Conservation (phyloP, 805 yeast species). For the Zygoascus bituminiphila region DNA sequence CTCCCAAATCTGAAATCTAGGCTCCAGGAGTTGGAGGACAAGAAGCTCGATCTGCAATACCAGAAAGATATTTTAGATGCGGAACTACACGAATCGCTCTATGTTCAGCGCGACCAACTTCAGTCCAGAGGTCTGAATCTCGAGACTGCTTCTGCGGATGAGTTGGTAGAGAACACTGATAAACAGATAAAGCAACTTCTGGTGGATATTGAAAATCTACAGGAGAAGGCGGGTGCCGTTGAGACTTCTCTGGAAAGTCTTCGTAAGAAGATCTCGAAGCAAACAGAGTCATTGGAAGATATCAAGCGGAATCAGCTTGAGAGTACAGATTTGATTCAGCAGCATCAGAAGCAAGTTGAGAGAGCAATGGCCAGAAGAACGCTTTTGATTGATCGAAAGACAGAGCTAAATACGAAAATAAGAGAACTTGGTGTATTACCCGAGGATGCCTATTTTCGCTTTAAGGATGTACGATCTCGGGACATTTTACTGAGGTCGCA, state of each 20-base stretch:
- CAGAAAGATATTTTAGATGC: slow-evolving; percentile 41
- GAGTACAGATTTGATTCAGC: slow-evolving; percentile 48
- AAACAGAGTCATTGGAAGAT: slow-evolving; percentile 37
- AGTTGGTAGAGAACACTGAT: slow-evolving; percentile 16
- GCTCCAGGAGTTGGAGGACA: slow-evolving; percentile 35
- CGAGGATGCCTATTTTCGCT: slow-evolving; percentile 63
- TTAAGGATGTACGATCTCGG: slow-evolving; percentile 40
- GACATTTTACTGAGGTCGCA: slow-evolving; percentile 47
- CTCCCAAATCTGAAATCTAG: slow-evolving; percentile 35
- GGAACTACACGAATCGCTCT: slow-evolving; percentile 49
- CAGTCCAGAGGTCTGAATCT: slow-evolving; percentile 6
- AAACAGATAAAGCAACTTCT: slow-evolving; percentile 25
- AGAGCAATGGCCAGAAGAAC: slow-evolving; percentile 55
- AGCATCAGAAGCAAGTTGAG: slow-evolving; percentile 56
- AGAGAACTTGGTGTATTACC: slow-evolving; percentile 84
- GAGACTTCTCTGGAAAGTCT: slow-evolving; percentile 11
- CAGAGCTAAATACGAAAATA: slow-evolving; percentile 63
- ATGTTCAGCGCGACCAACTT: slow-evolving; percentile 43
- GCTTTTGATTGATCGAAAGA: slow-evolving; percentile 50
- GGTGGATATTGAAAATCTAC: slow-evolving; percentile 14
- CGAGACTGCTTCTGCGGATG: neutral
- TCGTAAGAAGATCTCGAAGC: slow-evolving; percentile 22
- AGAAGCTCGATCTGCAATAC: slow-evolving; percentile 40
- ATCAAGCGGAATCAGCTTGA: slow-evolving; percentile 51
- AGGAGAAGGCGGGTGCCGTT: slow-evolving; percentile 7